These are phyloP conservation scores for Carex littledalei DNA, from an alignment of 176 grass and related monocot species.

Conservation along the genomic window DNA sequence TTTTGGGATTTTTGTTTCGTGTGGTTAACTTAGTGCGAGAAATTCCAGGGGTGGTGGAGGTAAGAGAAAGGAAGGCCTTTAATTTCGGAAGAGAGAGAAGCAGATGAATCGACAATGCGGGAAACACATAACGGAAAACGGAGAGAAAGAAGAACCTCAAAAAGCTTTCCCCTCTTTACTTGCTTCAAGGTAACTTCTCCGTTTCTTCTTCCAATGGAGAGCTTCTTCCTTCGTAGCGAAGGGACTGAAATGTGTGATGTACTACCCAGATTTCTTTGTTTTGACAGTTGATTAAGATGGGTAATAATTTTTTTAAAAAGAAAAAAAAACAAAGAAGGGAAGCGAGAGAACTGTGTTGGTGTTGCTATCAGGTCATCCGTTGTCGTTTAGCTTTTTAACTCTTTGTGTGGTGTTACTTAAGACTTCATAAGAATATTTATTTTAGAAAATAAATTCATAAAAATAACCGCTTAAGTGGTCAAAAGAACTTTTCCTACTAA, in stretches of 20 bases:
- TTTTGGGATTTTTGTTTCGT: conserved; percentile 11
- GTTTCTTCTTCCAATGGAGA: not conserved
- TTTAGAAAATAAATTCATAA: not conserved
- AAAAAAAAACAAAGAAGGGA: not conserved
- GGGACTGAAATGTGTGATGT: not conserved
- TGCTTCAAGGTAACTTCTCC: not conserved
- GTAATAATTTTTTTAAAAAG: not conserved
- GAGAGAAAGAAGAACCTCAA: not conserved
- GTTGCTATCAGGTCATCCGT: not conserved
- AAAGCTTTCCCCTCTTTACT: conserved; percentile 14
- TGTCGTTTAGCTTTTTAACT: not conserved
- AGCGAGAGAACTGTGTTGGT: not conserved
- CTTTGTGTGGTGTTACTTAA: not conserved
- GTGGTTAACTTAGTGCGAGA: not conserved
- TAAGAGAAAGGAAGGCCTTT: not conserved
- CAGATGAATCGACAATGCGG: not conserved
- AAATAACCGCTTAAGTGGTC: not conserved
- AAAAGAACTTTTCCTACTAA: not conserved
- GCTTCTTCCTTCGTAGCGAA: not conserved
- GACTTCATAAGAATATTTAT: not conserved
- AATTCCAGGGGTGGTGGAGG: not conserved
- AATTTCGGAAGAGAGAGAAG: conserved; percentile 20
- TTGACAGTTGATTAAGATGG: not conserved
- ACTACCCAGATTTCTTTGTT: not conserved
- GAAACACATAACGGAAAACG: not conserved